phyloP scores from a whole-genome alignment of 345 rosid species.

The Citrus unshiu region DNA sequence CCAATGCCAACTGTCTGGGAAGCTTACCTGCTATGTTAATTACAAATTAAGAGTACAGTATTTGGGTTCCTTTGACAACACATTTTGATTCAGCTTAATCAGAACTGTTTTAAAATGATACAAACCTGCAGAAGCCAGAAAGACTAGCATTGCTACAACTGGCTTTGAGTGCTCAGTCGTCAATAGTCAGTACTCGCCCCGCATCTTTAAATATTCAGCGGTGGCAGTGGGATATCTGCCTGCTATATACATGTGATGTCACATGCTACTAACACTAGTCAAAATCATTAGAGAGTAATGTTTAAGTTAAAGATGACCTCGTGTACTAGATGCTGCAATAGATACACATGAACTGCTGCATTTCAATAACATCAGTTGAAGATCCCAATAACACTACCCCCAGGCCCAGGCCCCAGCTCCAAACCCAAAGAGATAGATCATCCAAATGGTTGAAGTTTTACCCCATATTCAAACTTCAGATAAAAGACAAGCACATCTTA shows the following conservation, averaged over 20 bases:
- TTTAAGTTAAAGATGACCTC: background rate
- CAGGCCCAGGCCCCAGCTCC: background rate
- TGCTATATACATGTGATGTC: conserved; percentile 9
- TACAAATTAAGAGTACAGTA: background rate
- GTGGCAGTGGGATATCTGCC: conserved; percentile 10
- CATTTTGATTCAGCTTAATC: background rate
- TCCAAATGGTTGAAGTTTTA: background rate
- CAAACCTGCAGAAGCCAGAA: background rate
- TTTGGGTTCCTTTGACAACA: background rate
- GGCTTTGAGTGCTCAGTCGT: background rate
- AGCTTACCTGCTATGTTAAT: background rate
- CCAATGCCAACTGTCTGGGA: background rate
- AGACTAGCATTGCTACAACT: background rate
- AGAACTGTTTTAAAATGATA: background rate
- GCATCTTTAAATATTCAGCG: background rate
- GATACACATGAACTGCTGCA: background rate
- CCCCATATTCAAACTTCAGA: background rate
- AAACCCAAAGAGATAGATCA: background rate
- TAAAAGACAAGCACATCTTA: background rate
- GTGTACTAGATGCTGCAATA: background rate
- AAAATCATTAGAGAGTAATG: background rate
- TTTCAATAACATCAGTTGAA: background rate
- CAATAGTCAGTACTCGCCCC: background rate
- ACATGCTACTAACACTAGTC: conserved; percentile 14
- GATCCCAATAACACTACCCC: background rate